phyloP scores from a whole-genome alignment of 495 filamentous ascomycete species.

The Tuber umbilicatum region DNA sequence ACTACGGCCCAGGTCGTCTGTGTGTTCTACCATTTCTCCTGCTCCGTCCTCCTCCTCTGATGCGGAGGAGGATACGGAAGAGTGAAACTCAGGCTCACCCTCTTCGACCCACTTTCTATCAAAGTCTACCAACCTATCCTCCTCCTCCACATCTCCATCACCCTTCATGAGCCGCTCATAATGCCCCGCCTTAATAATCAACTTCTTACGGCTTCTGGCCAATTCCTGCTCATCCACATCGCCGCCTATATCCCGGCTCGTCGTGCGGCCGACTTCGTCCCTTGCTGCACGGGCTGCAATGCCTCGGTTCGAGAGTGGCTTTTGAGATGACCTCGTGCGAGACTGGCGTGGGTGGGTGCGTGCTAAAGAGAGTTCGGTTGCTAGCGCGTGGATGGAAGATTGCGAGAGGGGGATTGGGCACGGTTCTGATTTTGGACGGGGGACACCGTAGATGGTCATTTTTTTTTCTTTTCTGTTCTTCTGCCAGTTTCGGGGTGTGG shows the following conservation, averaged over 20 bases:
- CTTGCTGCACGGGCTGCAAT: constrained; percentile 24
- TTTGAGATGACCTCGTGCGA: constrained; percentile 60
- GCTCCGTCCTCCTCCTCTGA: constrained; percentile 45
- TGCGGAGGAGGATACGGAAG: constrained; percentile 32
- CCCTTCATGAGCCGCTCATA: constrained; percentile 79
- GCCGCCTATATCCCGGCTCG: constrained; percentile 13
- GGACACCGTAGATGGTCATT: constrained; percentile 65
- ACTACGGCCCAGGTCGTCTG: constrained; percentile 82
- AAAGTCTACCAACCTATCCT: constrained; percentile 71
- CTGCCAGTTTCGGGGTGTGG: not conserved
- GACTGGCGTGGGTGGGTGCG: constrained; percentile 51
- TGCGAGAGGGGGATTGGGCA: constrained; percentile 57
- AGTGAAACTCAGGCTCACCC: constrained; percentile 34
- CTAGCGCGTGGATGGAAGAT: constrained; percentile 66
- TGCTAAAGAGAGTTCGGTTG: constrained; percentile 66
- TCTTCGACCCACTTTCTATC: constrained; percentile 85
- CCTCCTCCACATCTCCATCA: constrained; percentile 46
- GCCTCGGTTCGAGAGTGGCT: constrained; percentile 35
- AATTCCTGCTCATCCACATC: constrained; percentile 36
- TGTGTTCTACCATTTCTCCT: constrained; percentile 67
- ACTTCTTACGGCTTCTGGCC: constrained; percentile 61
- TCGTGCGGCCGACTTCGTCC: constrained; percentile 19
- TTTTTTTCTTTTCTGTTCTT: not conserved
- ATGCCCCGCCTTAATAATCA: constrained; percentile 78
- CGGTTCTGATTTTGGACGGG: constrained; percentile 56